A percentile compares a stretch with the other conserved stretches of the same genome.
Evolutionary conservation across 495 filamentous ascomycete species (phyloP).

Genomic region (Neurospora sp.): DNA sequence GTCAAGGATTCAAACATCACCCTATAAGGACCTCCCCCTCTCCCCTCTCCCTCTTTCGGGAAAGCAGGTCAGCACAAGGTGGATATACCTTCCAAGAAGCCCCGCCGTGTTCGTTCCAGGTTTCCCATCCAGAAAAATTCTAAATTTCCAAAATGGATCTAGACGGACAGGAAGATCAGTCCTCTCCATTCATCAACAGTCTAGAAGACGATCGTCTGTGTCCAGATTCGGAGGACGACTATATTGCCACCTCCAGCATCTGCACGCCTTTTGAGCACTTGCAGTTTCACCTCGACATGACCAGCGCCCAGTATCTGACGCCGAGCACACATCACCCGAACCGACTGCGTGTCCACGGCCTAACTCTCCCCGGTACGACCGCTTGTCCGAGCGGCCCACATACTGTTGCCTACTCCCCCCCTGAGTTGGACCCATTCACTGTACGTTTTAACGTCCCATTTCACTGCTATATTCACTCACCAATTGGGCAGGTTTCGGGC

Average conservation of each 20-base stretch:
- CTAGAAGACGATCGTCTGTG: conserved; percentile 9
- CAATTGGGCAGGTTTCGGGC: conserved; percentile 16
- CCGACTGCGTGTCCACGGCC: conserved; percentile 5
- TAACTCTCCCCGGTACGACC: conserved; percentile 11
- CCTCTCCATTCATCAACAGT: not conserved
- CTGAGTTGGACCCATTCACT: conserved; percentile 21
- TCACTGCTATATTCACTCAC: conserved; percentile 1
- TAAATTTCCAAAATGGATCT: conserved; percentile 15
- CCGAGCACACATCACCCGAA: conserved; percentile 14
- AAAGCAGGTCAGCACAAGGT: not conserved
- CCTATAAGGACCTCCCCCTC: not conserved
- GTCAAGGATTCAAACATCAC: not conserved
- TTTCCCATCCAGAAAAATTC: not conserved
- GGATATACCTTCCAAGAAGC: not conserved
- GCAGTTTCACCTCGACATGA: conserved; percentile 21
- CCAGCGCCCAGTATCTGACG: conserved; percentile 19
- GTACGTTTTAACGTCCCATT: conserved; percentile 12
- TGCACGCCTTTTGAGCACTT: conserved; percentile 7
- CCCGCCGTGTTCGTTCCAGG: not conserved
- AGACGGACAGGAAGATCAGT: conserved; percentile 11
- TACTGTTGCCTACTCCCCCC: conserved; percentile 13
- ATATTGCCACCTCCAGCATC: conserved; percentile 1
- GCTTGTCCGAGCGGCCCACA: conserved; percentile 12
- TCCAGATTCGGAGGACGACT: conserved; percentile 12
- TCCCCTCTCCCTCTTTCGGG: not conserved